These are phyloP conservation scores for Zelopaecilomyces penicillatus DNA, from an alignment of 2,329 filamentous ascomycete species.

Conservation along the genomic window DNA sequence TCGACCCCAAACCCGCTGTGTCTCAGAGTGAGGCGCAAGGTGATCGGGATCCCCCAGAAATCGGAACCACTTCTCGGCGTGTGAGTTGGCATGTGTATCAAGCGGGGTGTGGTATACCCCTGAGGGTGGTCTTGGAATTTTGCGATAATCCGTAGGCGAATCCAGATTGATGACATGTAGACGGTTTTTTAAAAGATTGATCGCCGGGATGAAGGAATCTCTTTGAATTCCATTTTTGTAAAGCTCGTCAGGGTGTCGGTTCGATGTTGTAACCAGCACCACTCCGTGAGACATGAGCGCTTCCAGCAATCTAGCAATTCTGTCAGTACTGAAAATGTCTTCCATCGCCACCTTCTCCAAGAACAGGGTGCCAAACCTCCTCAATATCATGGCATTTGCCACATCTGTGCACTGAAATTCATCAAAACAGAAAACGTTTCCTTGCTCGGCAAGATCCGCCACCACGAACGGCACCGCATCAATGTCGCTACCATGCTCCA, in stretches of 20 bases:
- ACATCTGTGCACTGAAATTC: slow-evolving; percentile 99
- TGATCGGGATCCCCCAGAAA: slow-evolving; percentile 82
- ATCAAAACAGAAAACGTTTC: slow-evolving; percentile 89
- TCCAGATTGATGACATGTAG: slow-evolving; percentile 90
- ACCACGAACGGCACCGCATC: slow-evolving; percentile 89
- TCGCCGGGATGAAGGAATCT: slow-evolving; percentile 90
- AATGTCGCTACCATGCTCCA: slow-evolving; percentile 78
- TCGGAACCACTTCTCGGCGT: slow-evolving; percentile 91
- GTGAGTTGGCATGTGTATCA: slow-evolving; percentile 64
- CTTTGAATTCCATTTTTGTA: slow-evolving; percentile 98
- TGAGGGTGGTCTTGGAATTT: slow-evolving; percentile 85
- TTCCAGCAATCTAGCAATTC: slow-evolving; percentile 59
- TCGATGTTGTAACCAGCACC: slow-evolving; percentile 90
- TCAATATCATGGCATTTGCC: slow-evolving; percentile 94
- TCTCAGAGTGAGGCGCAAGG: slow-evolving; percentile 64
- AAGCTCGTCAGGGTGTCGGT: slow-evolving; percentile 89
- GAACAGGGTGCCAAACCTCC: slow-evolving; percentile 42
- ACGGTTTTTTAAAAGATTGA: slow-evolving; percentile 76
- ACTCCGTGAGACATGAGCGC: slow-evolving; percentile 94
- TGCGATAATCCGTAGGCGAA: slow-evolving; percentile 92
- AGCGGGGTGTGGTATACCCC: slow-evolving; percentile 91
- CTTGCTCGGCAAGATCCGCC: slow-evolving; percentile 81
- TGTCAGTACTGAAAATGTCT: slow-evolving; percentile 9
- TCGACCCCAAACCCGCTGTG: slow-evolving; percentile 84
- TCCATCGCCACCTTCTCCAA: neutral